Percentiles rank a stretch among this genome's conserved stretches.
Conservation (phyloP, 176 grass and related monocot species). For the Neostapfia colusana region DNA sequence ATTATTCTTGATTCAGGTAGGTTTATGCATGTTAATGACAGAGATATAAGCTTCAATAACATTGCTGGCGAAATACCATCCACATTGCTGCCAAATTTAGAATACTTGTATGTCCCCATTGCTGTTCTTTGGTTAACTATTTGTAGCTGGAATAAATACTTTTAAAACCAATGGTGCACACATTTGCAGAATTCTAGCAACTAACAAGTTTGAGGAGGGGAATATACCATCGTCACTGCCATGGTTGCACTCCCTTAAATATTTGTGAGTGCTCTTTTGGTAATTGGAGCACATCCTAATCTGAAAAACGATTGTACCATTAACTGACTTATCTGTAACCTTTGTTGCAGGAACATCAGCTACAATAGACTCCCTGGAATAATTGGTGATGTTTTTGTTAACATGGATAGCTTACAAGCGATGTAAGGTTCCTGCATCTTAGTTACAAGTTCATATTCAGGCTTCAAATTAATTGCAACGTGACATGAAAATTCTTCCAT, state of each 20-base stretch:
- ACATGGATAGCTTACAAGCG: conserved; percentile 63
- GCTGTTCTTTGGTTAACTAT: conserved; percentile 11
- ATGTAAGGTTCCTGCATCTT: conserved; percentile 52
- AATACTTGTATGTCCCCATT: conserved; percentile 56
- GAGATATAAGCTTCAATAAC: no score
- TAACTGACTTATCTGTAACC: conserved; percentile 10
- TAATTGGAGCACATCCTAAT: conserved; percentile 19
- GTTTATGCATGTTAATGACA: no score
- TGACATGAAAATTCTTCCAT: background rate
- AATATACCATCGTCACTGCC: conserved; percentile 68
- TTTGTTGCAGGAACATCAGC: conserved; percentile 74
- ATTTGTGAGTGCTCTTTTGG: conserved; percentile 61
- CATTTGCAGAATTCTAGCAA: conserved; percentile 67
- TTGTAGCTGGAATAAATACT: conserved; percentile 26
- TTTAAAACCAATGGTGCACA: background rate
- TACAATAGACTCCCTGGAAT: conserved; percentile 68
- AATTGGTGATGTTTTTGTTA: conserved; percentile 70
- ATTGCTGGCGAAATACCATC: no score
- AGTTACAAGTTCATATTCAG: background rate
- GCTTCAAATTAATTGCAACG: background rate
- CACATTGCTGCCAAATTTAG: no score
- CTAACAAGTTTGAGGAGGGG: conserved; percentile 62
- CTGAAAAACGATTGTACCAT: conserved; percentile 26
- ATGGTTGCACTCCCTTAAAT: conserved; percentile 62
- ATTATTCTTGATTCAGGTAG: no score